Percentiles rank a stretch among this genome's conserved stretches.
Conservation (phyloP, 495 filamentous ascomycete genomes). For the Aspergillus ellipticus region DNA sequence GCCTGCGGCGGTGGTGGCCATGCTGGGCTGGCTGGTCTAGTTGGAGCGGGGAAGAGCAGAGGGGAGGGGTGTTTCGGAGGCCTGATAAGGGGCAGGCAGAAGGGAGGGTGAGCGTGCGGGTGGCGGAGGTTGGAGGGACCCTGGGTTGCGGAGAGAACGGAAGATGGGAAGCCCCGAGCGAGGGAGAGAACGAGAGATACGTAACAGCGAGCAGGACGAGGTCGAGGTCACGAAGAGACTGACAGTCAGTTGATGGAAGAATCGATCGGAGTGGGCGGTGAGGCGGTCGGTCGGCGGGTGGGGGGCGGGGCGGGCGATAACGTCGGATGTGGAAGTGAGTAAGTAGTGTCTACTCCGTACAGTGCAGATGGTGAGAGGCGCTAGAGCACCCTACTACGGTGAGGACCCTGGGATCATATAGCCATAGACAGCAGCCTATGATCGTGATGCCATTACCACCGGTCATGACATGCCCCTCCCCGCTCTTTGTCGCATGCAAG, state of each 20-base stretch:
- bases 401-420: no score
- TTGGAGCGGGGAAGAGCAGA: not conserved
- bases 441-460: no score
- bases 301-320: constrained; percentile 6
- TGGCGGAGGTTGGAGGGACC: not conserved
- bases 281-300: constrained; percentile 7
- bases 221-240: constrained; percentile 14
- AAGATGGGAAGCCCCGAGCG: not conserved
- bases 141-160: not conserved
- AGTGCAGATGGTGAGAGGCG: no score
- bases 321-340: not conserved
- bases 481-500: no score
- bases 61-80: no score
- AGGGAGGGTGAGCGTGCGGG: not conserved
- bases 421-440: no score
- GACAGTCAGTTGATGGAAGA: constrained; percentile 17
- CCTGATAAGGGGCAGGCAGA: not conserved
- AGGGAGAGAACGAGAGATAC: not conserved
- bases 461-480: no score
- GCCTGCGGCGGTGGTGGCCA: constrained; percentile 59
- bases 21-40: constrained; percentile 16
- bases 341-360: no score
- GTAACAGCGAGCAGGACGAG: not conserved
- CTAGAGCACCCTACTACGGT: no score
- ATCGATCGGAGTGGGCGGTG: not conserved